These are phyloP conservation scores for Lunularia cruciata DNA, from an alignment of 225 moss, liverwort and hornwort genomes.

Conservation along the genomic window DNA sequence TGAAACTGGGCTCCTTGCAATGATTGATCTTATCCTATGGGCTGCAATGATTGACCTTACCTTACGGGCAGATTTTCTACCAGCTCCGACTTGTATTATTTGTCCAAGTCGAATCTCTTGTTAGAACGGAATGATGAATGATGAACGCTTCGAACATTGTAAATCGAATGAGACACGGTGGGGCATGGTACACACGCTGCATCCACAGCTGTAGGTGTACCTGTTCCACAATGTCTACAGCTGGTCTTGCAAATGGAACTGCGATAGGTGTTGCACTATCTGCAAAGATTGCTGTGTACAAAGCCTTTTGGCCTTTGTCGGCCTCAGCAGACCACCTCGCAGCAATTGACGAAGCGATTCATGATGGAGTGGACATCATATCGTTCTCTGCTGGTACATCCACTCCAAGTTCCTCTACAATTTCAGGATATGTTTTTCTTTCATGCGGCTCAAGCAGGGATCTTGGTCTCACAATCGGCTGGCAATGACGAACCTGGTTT, in stretches of 20 bases:
- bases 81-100: no score
- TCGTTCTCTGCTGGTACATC: conserved; percentile 41
- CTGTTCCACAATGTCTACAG: conserved; percentile 1
- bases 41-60: no score
- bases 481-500: conserved; percentile 5
- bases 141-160: no score
- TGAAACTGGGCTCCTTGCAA: no score
- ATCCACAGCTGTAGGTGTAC: conserved; percentile 16
- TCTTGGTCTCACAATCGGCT: conserved; percentile 10
- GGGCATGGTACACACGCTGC: conserved; percentile 26
- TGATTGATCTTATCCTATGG: no score
- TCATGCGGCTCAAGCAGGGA: conserved; percentile 8
- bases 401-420: neutral
- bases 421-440: neutral
- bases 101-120: no score
- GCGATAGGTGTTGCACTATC: conserved; percentile 17
- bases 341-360: conserved; percentile 59
- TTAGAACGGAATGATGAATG: no score
- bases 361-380: conserved; percentile 62
- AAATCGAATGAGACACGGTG: conserved; percentile 8
- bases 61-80: no score
- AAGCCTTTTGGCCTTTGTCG: no score
- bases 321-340: conserved; percentile 46
- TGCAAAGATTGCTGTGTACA: conserved; percentile 13
- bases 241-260: conserved; percentile 7